phyloP scores from a whole-genome alignment of 2,329 filamentous ascomycete genomes.

The Scytalidium sp. region DNA sequence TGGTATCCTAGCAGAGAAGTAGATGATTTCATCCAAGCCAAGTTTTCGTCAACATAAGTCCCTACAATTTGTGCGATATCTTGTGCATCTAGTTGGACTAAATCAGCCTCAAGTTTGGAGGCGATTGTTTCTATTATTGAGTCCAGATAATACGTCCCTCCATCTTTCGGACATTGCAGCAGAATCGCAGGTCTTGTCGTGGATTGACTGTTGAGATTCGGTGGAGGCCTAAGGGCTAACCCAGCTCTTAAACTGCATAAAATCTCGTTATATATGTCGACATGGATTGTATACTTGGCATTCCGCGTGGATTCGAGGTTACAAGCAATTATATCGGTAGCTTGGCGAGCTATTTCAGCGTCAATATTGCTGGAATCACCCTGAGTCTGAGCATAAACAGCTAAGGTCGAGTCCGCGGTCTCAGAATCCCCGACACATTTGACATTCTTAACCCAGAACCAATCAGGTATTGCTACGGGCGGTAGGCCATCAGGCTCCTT shows the following conservation, averaged over 20 bases:
- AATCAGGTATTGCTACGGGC: constrained; percentile 51
- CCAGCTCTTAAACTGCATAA: constrained; percentile 47
- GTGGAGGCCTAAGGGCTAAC: constrained; percentile 38
- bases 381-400: constrained; percentile 11
- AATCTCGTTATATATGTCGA: constrained; percentile 33
- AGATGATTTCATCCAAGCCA: constrained; percentile 40
- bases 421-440: constrained; percentile 13
- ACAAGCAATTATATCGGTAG: constrained; percentile 9
- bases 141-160: constrained; percentile 53
- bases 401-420: constrained; percentile 14
- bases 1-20: constrained; percentile 55
- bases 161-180: constrained; percentile 56
- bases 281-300: constrained; percentile 25
- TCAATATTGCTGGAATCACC: neutral
- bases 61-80: constrained; percentile 69
- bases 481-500: constrained; percentile 36
- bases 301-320: constrained; percentile 11
- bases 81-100: constrained; percentile 66
- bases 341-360: neutral
- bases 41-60: constrained; percentile 64
- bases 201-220: constrained; percentile 36
- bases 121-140: constrained; percentile 63
- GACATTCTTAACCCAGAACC: constrained; percentile 54
- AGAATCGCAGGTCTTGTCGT: constrained; percentile 51
- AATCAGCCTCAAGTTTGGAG: constrained; percentile 57